Evolutionary conservation across 805 yeast species (phyloP).

Genomic region (Komagataella ulmi): DNA sequence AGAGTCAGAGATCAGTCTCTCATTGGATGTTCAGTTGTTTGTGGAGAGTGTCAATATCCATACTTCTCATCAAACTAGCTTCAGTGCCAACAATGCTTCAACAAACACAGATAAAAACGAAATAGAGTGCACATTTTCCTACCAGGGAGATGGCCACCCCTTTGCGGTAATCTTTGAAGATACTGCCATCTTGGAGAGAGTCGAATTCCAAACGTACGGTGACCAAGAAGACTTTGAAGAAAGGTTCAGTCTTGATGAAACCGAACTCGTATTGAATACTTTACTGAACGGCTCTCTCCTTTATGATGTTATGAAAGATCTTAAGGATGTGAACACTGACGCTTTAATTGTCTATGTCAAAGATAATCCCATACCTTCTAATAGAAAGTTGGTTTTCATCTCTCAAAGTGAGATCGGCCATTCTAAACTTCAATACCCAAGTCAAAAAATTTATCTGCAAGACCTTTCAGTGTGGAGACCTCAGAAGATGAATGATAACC

Average conservation of each 20-base stretch:
- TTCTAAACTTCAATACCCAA: conserved; percentile 55
- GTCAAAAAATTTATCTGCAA: conserved; percentile 47
- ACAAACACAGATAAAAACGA: conserved; percentile 6
- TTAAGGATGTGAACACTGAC: conserved; percentile 39
- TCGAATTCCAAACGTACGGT: conserved; percentile 37
- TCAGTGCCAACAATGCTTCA: background rate
- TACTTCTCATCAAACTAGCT: conserved; percentile 9
- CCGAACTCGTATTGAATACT: conserved; percentile 32
- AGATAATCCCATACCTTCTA: conserved; percentile 5
- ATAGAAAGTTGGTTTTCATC: conserved; percentile 36
- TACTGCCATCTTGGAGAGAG: conserved; percentile 39
- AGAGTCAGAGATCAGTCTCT: background rate
- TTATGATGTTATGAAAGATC: conserved; percentile 39
- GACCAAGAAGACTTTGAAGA: conserved; percentile 8
- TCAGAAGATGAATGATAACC: conserved; percentile 14
- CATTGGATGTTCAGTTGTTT: conserved; percentile 24
- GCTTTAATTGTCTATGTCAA: conserved; percentile 33
- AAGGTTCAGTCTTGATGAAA: conserved; percentile 19
- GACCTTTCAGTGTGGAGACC: conserved; percentile 30
- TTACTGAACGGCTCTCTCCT: conserved; percentile 39
- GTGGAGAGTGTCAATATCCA: conserved; percentile 36
- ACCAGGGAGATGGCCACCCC: conserved; percentile 35
- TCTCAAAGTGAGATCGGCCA: conserved; percentile 66
- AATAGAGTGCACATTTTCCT: conserved; percentile 35
- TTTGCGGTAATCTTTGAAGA: conserved; percentile 41